Conservation (phyloP, 768 basidiomycete species). For the Boletus coccyginus region DNA sequence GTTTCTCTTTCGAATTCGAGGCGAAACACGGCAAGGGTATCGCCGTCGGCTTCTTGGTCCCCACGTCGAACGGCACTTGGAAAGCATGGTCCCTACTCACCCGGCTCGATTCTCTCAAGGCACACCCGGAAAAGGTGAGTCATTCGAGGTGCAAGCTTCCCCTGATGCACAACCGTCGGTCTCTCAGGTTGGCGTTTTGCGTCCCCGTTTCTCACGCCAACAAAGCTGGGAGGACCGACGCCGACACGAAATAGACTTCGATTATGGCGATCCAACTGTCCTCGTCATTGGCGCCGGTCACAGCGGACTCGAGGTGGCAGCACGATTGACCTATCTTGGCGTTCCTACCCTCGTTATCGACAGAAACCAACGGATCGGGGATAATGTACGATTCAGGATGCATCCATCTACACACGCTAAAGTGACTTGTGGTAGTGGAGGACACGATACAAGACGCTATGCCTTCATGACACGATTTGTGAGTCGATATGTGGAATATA, state of each 20-base stretch:
- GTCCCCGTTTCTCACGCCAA: slow-evolving; percentile 41
- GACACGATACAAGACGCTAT: slow-evolving; percentile 53
- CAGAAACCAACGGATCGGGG: slow-evolving; percentile 46
- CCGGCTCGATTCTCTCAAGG: slow-evolving; percentile 54
- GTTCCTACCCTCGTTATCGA: slow-evolving; percentile 56
- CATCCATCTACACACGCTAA: neutral
- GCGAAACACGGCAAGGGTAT: slow-evolving; percentile 44
- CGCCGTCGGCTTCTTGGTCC: slow-evolving; percentile 53
- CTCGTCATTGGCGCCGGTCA: slow-evolving; percentile 66
- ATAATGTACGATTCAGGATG: slow-evolving; percentile 29
- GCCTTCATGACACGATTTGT: slow-evolving; percentile 52
- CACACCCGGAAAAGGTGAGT: slow-evolving; percentile 43
- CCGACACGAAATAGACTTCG: slow-evolving; percentile 41
- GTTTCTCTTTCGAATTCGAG: slow-evolving; percentile 55
- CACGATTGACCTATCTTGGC: slow-evolving; percentile 55
- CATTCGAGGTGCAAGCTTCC: neutral
- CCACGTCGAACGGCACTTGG: slow-evolving; percentile 42
- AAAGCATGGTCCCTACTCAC: slow-evolving; percentile 60
- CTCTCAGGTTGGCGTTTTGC: slow-evolving; percentile 34
- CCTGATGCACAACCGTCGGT: neutral
- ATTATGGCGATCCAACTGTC: slow-evolving; percentile 49
- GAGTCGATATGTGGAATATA: slow-evolving; percentile 22
- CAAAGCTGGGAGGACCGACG: slow-evolving; percentile 51
- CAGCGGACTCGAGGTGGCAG: slow-evolving; percentile 60
- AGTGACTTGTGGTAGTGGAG: slow-evolving; percentile 39